phyloP scores from a whole-genome alignment of 495 filamentous ascomycete genomes.

The Echria macrotheca region DNA sequence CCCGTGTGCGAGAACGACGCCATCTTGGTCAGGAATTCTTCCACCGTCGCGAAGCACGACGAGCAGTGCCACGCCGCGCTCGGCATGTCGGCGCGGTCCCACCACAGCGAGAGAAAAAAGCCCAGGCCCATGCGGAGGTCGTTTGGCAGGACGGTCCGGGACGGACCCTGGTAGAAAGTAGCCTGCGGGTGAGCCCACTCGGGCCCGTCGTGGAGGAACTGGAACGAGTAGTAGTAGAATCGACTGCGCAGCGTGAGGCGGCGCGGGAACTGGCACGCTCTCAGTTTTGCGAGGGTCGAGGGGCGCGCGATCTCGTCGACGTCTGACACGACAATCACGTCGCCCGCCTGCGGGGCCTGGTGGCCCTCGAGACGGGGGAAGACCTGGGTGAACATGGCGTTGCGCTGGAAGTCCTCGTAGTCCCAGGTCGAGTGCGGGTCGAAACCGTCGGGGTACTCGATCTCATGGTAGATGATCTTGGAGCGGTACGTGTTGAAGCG shows the following conservation, averaged over 20 bases:
- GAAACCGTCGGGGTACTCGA: slow-evolving; percentile 37
- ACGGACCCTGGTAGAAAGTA: slow-evolving; percentile 44
- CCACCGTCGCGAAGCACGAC: slow-evolving; percentile 46
- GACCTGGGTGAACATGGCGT: slow-evolving; percentile 46
- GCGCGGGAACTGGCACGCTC: slow-evolving; percentile 45
- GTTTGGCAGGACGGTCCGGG: slow-evolving; percentile 42
- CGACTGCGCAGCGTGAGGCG: slow-evolving; percentile 46
- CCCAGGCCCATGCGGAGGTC: slow-evolving; percentile 43
- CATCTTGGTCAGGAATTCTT: slow-evolving; percentile 49
- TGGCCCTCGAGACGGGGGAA: slow-evolving; percentile 37
- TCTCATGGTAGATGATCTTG: slow-evolving; percentile 52
- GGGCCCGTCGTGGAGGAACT: slow-evolving; percentile 45
- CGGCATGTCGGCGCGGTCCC: slow-evolving; percentile 37
- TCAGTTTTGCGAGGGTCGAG: slow-evolving; percentile 37
- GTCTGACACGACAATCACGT: slow-evolving; percentile 45
- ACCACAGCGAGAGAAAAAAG: slow-evolving; percentile 12
- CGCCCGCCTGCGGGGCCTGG: slow-evolving; percentile 26
- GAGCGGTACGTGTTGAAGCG: no score
- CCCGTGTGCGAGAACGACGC: slow-evolving; percentile 44
- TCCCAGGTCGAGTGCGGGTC: slow-evolving; percentile 36
- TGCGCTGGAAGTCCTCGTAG: slow-evolving; percentile 47
- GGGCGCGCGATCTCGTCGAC: slow-evolving; percentile 51
- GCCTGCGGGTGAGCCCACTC: slow-evolving; percentile 55
- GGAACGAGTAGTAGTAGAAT: slow-evolving; percentile 56
- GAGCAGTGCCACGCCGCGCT: slow-evolving; percentile 54